Evolutionary conservation across 2,329 filamentous ascomycete genomes (phyloP).

Genomic region (Fusarium proliferatum): DNA sequence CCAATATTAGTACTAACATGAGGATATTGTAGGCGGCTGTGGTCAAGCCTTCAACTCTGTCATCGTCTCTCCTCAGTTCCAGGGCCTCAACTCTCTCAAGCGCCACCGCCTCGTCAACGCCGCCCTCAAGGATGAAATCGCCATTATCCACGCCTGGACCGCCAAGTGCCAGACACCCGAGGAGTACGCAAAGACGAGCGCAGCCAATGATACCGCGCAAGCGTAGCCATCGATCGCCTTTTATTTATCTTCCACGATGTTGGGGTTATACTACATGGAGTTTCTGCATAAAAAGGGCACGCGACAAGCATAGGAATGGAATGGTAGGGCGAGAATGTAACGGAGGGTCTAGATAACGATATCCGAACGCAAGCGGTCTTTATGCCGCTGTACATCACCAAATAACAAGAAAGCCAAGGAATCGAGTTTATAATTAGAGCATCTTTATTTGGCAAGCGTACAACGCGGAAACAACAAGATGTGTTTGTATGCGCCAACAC

Average conservation of each 20-base stretch:
- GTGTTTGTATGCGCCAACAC: constrained; percentile 37
- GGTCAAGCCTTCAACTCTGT: constrained; percentile 70
- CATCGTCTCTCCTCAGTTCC: constrained; percentile 74
- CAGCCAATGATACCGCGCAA: constrained; percentile 23
- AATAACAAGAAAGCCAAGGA: constrained; percentile 12
- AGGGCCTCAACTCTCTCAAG: constrained; percentile 80
- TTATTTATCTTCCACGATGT: neutral
- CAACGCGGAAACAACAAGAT: constrained; percentile 29
- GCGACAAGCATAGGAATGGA: neutral
- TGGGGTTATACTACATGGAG: neutral
- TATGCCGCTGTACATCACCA: constrained; percentile 29
- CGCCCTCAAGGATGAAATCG: constrained; percentile 86
- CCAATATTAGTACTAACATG: constrained; percentile 4
- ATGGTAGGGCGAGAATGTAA: neutral
- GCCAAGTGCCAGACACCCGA: constrained; percentile 93
- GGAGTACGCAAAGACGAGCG: constrained; percentile 74
- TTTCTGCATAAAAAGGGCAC: constrained; percentile 15
- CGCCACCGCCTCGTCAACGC: constrained; percentile 88
- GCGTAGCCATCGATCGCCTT: constrained; percentile 7
- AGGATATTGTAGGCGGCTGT: constrained; percentile 62
- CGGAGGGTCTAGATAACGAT: constrained; percentile 6
- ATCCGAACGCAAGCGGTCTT: constrained; percentile 24
- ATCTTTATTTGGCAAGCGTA: constrained; percentile 39
- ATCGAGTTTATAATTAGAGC: constrained; percentile 35
- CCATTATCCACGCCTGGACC: constrained; percentile 93